These are phyloP conservation scores for Orbilia brochopaga DNA, from an alignment of 2,329 filamentous ascomycete genomes.

Conservation along the genomic window DNA sequence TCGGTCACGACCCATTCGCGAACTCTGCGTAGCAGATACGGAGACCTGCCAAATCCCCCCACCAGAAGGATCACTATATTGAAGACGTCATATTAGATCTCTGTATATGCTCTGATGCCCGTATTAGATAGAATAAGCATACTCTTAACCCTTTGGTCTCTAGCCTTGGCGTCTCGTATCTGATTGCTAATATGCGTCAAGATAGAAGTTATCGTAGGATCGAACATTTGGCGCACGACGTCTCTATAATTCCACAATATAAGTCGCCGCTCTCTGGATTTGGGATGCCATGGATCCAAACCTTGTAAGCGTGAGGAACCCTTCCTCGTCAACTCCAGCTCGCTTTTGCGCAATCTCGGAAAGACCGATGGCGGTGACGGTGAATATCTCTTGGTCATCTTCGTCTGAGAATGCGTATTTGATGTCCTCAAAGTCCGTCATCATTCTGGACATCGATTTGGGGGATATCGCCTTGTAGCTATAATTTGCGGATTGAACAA, in stretches of 20 bases:
- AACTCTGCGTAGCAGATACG: constrained; percentile 15
- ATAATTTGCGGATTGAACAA: too few relatives aligned
- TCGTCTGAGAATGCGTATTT: constrained; percentile 17
- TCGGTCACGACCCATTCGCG: constrained; percentile 3
- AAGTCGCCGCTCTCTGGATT: too few relatives aligned
- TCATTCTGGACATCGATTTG: constrained; percentile 17
- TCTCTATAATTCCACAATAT: too few relatives aligned
- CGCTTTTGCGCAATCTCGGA: neutral
- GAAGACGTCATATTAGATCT: neutral
- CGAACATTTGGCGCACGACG: constrained; percentile 15
- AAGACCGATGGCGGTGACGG: constrained; percentile 6
- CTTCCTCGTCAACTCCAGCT: constrained; percentile 1
- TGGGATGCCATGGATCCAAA: too few relatives aligned
- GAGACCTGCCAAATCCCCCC: constrained; percentile 21
- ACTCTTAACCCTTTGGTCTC: constrained; percentile 11
- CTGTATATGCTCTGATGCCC: too few relatives aligned
- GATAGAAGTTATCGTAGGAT: constrained; percentile 23
- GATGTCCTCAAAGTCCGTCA: constrained; percentile 8
- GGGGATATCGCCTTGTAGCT: constrained; percentile 13
- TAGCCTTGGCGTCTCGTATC: neutral
- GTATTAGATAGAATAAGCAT: too few relatives aligned
- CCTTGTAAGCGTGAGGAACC: constrained; percentile 7
- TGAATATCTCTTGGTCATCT: constrained; percentile 1
- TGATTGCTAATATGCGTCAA: constrained; percentile 1
- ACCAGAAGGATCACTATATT: constrained; percentile 20